Evolutionary conservation across 345 rosid species (phyloP).

Genomic region (Ailanthus altissimus): DNA sequence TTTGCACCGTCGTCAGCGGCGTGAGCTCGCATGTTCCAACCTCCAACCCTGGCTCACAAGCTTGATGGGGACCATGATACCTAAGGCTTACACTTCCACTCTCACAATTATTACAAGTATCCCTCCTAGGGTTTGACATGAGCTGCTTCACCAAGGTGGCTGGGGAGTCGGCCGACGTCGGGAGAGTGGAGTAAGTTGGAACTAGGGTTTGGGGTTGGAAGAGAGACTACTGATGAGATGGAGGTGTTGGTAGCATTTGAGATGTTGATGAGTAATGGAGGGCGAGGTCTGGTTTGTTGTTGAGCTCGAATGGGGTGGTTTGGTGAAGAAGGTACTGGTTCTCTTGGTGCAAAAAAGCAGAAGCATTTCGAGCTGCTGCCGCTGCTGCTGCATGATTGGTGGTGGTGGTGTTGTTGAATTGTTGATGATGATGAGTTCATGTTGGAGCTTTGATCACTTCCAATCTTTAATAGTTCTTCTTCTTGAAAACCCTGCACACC

Average conservation of each 20-base stretch:
- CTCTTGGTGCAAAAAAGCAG: slow-evolving; percentile 45
- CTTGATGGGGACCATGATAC: slow-evolving; percentile 39
- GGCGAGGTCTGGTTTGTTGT: slow-evolving; percentile 58
- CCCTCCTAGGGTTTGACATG: slow-evolving; percentile 42
- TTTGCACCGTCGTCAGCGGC: slow-evolving; percentile 19
- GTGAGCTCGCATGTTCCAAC: slow-evolving; percentile 49
- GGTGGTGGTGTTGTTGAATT: slow-evolving; percentile 31
- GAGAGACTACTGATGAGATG: slow-evolving; percentile 47
- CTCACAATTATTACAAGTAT: slow-evolving; percentile 33
- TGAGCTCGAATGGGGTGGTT: slow-evolving; percentile 41
- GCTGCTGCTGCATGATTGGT: slow-evolving; percentile 26
- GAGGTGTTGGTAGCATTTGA: slow-evolving; percentile 6
- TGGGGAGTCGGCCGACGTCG: slow-evolving; percentile 26
- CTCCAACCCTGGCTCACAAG: slow-evolving; percentile 62
- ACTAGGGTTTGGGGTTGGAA: slow-evolving; percentile 50
- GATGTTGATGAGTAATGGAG: slow-evolving; percentile 68
- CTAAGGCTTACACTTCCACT: slow-evolving; percentile 65
- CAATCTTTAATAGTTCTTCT: slow-evolving; percentile 83
- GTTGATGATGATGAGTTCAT: slow-evolving; percentile 51
- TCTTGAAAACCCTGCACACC: slow-evolving; percentile 87
- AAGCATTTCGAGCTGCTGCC: slow-evolving; percentile 24
- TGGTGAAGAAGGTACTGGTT: slow-evolving; percentile 55
- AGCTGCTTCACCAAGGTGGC: slow-evolving; percentile 49
- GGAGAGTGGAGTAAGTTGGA: slow-evolving; percentile 43
- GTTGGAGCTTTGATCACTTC: slow-evolving; percentile 55